Percentiles rank a stretch among this genome's conserved stretches.
phyloP scores from a whole-genome alignment of 2,329 filamentous ascomycete species.

The Myriosclerotinia scirpicola region DNA sequence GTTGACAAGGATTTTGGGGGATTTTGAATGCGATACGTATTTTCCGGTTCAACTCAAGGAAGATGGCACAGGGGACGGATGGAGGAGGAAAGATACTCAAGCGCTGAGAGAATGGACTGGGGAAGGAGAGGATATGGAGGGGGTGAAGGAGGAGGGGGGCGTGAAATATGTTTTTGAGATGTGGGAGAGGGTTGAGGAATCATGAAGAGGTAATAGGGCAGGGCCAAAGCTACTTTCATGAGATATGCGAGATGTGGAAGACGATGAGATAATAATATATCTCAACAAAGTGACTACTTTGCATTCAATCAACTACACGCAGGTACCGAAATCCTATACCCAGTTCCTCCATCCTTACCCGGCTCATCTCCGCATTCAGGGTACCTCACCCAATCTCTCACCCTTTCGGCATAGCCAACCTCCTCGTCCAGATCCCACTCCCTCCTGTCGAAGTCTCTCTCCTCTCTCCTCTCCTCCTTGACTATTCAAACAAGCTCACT shows the following conservation, averaged over 20 bases:
- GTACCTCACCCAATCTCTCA: neutral
- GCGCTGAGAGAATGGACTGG: constrained; percentile 65
- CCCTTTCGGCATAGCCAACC: neutral
- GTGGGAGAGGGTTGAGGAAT: constrained; percentile 57
- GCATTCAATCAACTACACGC: too few relatives aligned
- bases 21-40: constrained; percentile 75
- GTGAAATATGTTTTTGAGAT: constrained; percentile 70
- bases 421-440: neutral
- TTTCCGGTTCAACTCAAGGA: constrained; percentile 61
- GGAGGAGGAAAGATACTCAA: constrained; percentile 53
- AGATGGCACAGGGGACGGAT: constrained; percentile 44
- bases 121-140: constrained; percentile 56
- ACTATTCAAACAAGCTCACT: too few relatives aligned
- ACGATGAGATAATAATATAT: neutral
- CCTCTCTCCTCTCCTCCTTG: too few relatives aligned
- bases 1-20: constrained; percentile 65
- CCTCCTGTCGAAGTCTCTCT: too few relatives aligned
- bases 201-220: neutral
- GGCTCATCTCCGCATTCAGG: neutral
- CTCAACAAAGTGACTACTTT: neutral
- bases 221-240: too few relatives aligned
- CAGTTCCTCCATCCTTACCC: neutral
- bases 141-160: constrained; percentile 60
- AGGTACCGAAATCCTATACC: neutral
- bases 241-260: neutral